Conservation (phyloP, 306 rosid species). For the Alnus rubra region DNA sequence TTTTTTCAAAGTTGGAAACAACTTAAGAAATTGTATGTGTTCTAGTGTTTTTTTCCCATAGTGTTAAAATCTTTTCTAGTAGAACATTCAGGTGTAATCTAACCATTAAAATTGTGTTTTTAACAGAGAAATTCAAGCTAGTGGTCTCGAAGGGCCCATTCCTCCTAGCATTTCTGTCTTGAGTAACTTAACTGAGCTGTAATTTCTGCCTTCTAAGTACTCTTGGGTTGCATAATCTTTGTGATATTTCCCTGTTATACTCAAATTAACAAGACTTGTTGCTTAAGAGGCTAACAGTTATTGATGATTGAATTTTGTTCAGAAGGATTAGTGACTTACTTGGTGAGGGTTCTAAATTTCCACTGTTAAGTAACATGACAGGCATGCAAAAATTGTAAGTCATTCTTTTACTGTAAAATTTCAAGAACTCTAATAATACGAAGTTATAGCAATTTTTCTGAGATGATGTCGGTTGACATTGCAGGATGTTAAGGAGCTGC, state of each 20-base stretch:
- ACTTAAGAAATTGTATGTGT: conserved; percentile 16
- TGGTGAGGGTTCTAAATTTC: conserved; percentile 28
- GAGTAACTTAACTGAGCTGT: conserved; percentile 24
- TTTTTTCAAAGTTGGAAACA: conserved; percentile 18
- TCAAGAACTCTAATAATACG: background rate
- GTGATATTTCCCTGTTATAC: background rate
- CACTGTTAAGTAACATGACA: conserved; percentile 14
- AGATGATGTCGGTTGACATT: background rate
- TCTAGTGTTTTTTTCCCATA: background rate
- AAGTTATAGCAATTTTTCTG: background rate
- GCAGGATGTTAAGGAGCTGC: conserved; percentile 38
- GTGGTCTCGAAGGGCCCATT: conserved; percentile 35
- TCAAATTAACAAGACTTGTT: background rate
- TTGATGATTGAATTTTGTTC: conserved; percentile 10
- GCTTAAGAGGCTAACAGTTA: background rate
- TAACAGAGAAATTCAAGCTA: conserved; percentile 37
- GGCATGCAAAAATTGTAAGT: conserved; percentile 22
- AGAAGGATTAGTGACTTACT: conserved; percentile 32
- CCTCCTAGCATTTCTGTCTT: conserved; percentile 30
- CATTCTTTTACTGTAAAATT: background rate
- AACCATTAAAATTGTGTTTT: background rate
- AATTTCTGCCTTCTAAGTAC: conserved; percentile 13
- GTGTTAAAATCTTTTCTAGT: background rate
- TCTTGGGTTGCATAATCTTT: background rate
- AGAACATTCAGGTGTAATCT: background rate